Percentiles rank a stretch among this genome's conserved stretches.
Evolutionary conservation across 1,139 yeast genomes (phyloP).

Genomic region (Lodderomyces elongisporus): DNA sequence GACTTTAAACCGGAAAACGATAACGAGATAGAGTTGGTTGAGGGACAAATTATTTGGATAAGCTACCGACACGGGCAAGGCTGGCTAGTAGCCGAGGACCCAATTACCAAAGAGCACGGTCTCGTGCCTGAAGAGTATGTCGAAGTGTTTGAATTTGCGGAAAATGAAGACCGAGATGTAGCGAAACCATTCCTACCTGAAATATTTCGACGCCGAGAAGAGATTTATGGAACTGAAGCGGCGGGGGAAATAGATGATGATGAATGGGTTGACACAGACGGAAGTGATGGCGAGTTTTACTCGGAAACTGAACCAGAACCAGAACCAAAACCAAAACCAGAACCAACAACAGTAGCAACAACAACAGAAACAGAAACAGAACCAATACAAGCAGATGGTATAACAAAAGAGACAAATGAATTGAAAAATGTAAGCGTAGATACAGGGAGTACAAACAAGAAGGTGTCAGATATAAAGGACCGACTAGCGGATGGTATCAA

Average conservation of each 20-base stretch:
- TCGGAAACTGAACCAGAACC: not conserved
- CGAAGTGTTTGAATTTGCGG: conserved; percentile 37
- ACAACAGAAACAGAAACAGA: no score
- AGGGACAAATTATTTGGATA: conserved; percentile 83
- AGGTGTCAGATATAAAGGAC: no score
- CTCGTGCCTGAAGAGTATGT: conserved; percentile 95
- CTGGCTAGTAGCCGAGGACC: conserved; percentile 93
- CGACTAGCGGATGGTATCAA: no score
- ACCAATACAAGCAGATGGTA: no score
- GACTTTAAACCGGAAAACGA: conserved; percentile 92
- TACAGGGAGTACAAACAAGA: no score
- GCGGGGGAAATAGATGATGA: conserved; percentile 10
- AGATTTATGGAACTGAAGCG: conserved; percentile 9
- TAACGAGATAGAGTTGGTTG: conserved; percentile 73
- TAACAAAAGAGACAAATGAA: no score
- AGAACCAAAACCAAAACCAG: no score
- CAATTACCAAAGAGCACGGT: conserved; percentile 76
- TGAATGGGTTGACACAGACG: conserved; percentile 27
- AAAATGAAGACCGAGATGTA: conserved; percentile 21
- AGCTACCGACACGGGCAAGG: conserved; percentile 96
- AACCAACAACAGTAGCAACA: no score
- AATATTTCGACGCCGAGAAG: conserved; percentile 28
- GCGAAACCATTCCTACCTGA: conserved; percentile 48
- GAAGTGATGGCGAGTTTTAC: not conserved
- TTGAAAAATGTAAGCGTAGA: no score